Conservation (phyloP, 2,329 filamentous ascomycete species). For the Cytospora piceicola region DNA sequence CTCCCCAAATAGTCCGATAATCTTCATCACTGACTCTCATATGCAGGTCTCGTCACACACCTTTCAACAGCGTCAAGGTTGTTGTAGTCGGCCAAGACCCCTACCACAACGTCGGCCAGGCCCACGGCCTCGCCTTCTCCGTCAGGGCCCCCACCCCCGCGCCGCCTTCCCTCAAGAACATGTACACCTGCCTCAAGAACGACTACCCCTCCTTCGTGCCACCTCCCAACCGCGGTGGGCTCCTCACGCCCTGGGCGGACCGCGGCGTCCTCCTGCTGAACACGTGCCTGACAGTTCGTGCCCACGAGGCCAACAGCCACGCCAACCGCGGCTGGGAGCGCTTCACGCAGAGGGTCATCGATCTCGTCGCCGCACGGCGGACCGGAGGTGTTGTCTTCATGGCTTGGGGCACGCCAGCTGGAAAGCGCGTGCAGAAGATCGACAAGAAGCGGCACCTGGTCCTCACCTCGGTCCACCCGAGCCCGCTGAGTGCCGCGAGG, state of each 20-base stretch:
- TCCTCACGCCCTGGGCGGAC: slow-evolving; percentile 92
- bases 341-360: slow-evolving; percentile 90
- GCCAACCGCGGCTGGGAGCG: slow-evolving; percentile 87
- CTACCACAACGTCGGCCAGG: slow-evolving; percentile 94
- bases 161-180: slow-evolving; percentile 89
- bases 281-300: slow-evolving; percentile 90
- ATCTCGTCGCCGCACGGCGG: slow-evolving; percentile 78
- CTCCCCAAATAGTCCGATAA: background rate
- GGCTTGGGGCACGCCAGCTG: slow-evolving; percentile 88
- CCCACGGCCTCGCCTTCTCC: slow-evolving; percentile 94
- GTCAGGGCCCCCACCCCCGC: slow-evolving; percentile 86
- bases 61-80: slow-evolving; percentile 84
- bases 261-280: slow-evolving; percentile 92
- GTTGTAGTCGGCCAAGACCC: slow-evolving; percentile 96
- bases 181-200: slow-evolving; percentile 84
- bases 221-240: slow-evolving; percentile 77
- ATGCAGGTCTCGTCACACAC: slow-evolving; percentile 89
- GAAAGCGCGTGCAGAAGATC: slow-evolving; percentile 75
- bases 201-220: slow-evolving; percentile 82
- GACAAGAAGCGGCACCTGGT: slow-evolving; percentile 78
- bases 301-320: slow-evolving; percentile 86
- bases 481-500: slow-evolving; percentile 80
- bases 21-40: slow-evolving; percentile 17
- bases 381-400: slow-evolving; percentile 87
- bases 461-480: slow-evolving; percentile 86